Conservation (phyloP, 2,329 filamentous ascomycete genomes). For the Akanthomyces dipterigenus region DNA sequence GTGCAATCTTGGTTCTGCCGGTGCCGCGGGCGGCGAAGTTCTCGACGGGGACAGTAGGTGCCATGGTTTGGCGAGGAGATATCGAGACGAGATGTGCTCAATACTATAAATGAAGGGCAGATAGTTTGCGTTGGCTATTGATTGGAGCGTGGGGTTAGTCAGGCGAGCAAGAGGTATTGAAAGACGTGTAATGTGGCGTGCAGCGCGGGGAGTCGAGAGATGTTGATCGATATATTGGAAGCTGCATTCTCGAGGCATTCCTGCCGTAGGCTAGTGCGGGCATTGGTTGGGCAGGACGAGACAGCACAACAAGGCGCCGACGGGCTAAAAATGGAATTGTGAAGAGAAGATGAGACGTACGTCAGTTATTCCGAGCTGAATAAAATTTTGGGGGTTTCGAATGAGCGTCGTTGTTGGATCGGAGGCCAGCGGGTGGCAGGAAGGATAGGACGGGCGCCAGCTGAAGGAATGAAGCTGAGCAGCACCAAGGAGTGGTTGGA, state of each 20-base stretch:
- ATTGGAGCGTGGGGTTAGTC: neutral
- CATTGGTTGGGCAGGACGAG: neutral
- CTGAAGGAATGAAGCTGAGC: slow-evolving; percentile 26
- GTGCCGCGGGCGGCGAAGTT: neutral
- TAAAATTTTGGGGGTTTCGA: neutral
- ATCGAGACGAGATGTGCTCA: slow-evolving; percentile 14
- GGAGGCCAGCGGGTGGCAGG: slow-evolving; percentile 12
- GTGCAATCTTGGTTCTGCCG: neutral
- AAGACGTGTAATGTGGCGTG: neutral
- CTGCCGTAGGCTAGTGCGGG: neutral
- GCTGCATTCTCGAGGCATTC: slow-evolving; percentile 7
- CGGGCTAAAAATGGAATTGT: neutral
- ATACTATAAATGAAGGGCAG: slow-evolving; percentile 15
- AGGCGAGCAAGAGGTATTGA: neutral
- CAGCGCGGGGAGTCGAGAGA: neutral
- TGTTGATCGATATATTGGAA: slow-evolving; percentile 3
- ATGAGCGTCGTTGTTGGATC: slow-evolving; percentile 11
- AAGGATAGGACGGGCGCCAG: slow-evolving; percentile 35
- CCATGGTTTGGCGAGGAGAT: slow-evolving; percentile 12
- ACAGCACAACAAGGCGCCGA: neutral
- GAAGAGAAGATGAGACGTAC: neutral
- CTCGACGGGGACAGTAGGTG: slow-evolving; percentile 2
- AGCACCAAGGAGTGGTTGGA: slow-evolving; percentile 20
- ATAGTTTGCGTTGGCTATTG: slow-evolving; percentile 16
- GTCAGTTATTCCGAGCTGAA: neutral